Evolutionary conservation across 148 eudicot species (phyloP).

Genomic region (Persicaria tinctoria): DNA sequence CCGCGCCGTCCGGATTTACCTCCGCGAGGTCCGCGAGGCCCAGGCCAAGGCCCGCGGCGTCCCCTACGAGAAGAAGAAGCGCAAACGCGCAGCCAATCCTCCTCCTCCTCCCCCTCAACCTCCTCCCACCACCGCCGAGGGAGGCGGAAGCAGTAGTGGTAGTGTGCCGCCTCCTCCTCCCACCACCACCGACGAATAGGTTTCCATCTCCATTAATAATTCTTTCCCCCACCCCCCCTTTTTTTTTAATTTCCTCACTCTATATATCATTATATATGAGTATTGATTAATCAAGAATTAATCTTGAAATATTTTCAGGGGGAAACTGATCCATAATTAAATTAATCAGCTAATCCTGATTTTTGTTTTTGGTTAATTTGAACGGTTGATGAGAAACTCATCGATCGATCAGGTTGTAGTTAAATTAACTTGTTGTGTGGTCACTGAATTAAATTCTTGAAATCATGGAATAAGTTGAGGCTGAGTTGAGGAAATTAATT

Average conservation of each 20-base stretch:
- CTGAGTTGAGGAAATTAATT: background rate
- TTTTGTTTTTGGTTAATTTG: background rate
- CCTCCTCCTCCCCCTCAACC: background rate
- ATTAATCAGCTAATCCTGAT: background rate
- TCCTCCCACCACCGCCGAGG: background rate
- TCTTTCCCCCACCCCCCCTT: background rate
- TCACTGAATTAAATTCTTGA: background rate
- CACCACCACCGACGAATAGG: background rate
- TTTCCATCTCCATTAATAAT: background rate
- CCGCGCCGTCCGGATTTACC: conserved; percentile 10
- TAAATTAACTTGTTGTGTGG: too few species aligned
- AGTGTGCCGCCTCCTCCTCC: background rate
- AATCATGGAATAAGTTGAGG: background rate
- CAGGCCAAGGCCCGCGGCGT: conserved; percentile 12
- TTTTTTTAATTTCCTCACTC: background rate
- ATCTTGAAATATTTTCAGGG: background rate
- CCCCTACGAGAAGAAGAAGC: conserved; percentile 13
- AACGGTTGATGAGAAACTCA: too few species aligned
- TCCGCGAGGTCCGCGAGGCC: conserved; percentile 9
- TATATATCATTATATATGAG: background rate
- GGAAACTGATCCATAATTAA: background rate
- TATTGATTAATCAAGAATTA: background rate
- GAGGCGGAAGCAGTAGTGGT: background rate
- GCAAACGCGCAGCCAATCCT: background rate
- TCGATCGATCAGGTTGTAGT: too few species aligned